These are phyloP conservation scores for Hirschfeldia incana DNA, from an alignment of 345 rosid species.

Conservation along the genomic window DNA sequence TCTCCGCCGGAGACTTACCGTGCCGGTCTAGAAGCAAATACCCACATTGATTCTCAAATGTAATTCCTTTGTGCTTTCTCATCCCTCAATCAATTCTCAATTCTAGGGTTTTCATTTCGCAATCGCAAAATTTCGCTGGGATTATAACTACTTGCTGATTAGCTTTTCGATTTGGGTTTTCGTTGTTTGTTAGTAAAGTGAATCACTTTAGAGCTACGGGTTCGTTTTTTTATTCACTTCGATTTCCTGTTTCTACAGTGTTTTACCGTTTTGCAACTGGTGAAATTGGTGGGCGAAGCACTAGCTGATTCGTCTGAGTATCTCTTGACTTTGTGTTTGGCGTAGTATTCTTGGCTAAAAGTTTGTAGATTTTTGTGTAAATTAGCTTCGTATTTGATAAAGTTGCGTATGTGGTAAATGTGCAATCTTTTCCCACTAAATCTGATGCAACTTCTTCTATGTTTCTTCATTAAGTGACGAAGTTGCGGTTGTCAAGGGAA, in stretches of 20 bases:
- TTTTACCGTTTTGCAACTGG: background rate
- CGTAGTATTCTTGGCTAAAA: background rate
- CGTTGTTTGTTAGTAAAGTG: background rate
- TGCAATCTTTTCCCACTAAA: background rate
- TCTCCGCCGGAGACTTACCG: background rate
- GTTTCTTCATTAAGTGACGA: background rate
- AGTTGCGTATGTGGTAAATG: background rate
- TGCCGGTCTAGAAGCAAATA: background rate
- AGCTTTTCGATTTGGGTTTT: conserved; percentile 23
- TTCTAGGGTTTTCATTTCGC: conserved; percentile 27
- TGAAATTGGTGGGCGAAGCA: conserved; percentile 8
- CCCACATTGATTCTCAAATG: background rate
- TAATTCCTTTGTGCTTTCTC: background rate
- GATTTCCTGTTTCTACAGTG: background rate
- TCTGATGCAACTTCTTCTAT: background rate
- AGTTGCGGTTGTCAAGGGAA: background rate
- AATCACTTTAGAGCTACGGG: background rate
- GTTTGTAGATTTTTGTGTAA: background rate
- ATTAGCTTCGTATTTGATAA: background rate
- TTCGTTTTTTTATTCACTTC: background rate
- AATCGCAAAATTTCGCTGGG: conserved; percentile 7
- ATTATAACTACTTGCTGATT: background rate
- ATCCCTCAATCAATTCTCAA: conserved; percentile 21
- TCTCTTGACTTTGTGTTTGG: background rate
- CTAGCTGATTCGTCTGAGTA: background rate